Base-by-base conservation (phyloP, 2,329 filamentous ascomycete species). In the Trichocomaceae sp. region DNA sequence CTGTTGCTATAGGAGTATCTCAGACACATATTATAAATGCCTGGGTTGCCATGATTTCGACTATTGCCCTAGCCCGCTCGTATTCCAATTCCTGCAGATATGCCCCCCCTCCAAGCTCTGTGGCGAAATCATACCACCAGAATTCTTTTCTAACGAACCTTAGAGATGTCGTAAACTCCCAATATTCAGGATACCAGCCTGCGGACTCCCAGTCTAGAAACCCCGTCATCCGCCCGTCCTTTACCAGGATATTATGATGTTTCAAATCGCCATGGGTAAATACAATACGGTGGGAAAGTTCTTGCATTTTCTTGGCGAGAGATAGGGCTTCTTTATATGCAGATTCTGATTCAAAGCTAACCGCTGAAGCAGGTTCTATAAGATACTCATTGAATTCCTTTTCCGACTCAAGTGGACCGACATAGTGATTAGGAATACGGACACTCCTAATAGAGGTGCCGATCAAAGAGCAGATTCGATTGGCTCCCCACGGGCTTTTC, bases 161-260 rank as follows among this genome's bases (percentile, higher is more conserved):
- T n/a, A 70, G 57, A 31, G 70, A 66, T 55, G 59, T 64, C 19
- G 66, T 61, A 54, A 26, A 26, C 23, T 26, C 23, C 23, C 23
- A 26, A 26, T 26, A 26, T 26, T 26, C 23, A 7, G 23, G 70
- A 57, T 69, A 72, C 68, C 68, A 74, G 5, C 69, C 69, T 41
- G 68, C 60, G 46, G 62, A 68, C 50, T 74, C 70, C 71, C 68
- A 75, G 60, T 75, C 69, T 50, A 75, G 61, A 23, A 75, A 62
- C 1, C 58, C 65, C 41, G 60, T 60, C 20, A 68, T 59, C 22
- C 55, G 13, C 20, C 59, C 62, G 49, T 58, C 42, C 9, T 61
- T 57, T 23, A 69, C 58, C 15, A 70, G 60, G 52, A 71, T 66
- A 54, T 70, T 70, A 57, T 63, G 63, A 26, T 26, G 23, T 7